A percentile compares a stretch with the other conserved stretches of the same genome.
Conservation (phyloP, 2,329 filamentous ascomycete genomes). For the Thermoascus crustaceus region DNA sequence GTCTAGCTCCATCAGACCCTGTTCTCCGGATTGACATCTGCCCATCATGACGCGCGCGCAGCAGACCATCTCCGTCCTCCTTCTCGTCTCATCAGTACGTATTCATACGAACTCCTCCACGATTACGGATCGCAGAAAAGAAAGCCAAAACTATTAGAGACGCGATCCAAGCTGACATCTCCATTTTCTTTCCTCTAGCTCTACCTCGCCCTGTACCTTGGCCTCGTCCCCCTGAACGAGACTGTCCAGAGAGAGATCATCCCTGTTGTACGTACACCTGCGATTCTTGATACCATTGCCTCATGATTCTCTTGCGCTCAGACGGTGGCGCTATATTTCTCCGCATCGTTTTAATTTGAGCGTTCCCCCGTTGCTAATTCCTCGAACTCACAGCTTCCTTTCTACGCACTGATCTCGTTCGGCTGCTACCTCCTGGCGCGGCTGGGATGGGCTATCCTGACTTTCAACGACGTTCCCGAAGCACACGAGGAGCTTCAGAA, state of each 20-base stretch:
- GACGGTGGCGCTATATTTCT: not conserved
- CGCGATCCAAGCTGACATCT: conserved; percentile 8
- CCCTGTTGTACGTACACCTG: conserved; percentile 62
- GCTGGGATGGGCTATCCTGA: conserved; percentile 85
- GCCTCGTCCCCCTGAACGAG: conserved; percentile 70
- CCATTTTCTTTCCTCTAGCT: conserved; percentile 48
- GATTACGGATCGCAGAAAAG: not conserved
- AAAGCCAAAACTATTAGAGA: not conserved
- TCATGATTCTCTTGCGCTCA: not conserved
- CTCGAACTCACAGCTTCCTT: conserved; percentile 60
- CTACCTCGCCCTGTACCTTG: conserved; percentile 78
- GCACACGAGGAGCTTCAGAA: conserved; percentile 82
- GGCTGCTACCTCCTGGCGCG: conserved; percentile 87
- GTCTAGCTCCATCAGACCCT: not conserved
- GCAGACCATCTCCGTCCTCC: conserved; percentile 80
- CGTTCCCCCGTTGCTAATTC: conserved; percentile 1
- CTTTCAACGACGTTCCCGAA: conserved; percentile 90
- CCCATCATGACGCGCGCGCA: conserved; percentile 82
- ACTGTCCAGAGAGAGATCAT: conserved; percentile 77
- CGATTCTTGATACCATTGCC: conserved; percentile 1
- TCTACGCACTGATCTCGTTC: conserved; percentile 86
- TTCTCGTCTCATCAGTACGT: conserved; percentile 79
- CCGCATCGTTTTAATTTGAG: conserved; percentile 6
- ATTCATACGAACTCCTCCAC: too few relatives aligned
- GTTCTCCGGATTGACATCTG: not conserved